A percentile compares a stretch with the other conserved stretches of the same genome.
Evolutionary conservation across 2,329 filamentous ascomycete genomes (phyloP).

Genomic region (Cytospora chrysosperma): DNA sequence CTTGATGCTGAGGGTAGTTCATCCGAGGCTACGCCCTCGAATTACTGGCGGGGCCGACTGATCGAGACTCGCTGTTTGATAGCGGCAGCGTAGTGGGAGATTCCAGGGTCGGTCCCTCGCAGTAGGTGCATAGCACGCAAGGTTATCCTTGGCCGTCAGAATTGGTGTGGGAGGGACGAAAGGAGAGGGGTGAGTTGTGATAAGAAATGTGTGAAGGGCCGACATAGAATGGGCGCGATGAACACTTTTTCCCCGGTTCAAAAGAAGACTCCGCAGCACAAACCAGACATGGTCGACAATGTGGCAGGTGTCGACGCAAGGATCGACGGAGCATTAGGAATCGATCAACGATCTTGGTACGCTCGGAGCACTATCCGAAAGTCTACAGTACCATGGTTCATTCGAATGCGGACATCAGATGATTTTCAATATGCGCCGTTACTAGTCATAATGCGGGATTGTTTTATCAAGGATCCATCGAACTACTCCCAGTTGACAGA

Average conservation of each 20-base stretch:
- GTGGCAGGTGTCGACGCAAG: not conserved
- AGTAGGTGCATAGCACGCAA: no score
- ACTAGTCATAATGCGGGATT: not conserved
- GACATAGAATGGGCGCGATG: no score
- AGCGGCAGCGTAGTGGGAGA: no score
- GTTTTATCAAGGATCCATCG: slow-evolving; percentile 2
- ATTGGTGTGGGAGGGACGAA: no score
- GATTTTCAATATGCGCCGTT: not conserved
- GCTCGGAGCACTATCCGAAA: not conserved
- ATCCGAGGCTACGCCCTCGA: no score
- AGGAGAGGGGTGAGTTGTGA: not conserved
- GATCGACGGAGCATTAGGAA: not conserved
- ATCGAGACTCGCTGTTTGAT: no score
- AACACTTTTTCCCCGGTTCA: no score
- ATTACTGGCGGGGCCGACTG: no score
- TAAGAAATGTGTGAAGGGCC: no score
- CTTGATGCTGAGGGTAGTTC: no score
- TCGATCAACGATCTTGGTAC: not conserved
- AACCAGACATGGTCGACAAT: not conserved
- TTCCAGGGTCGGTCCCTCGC: no score
- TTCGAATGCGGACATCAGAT: not conserved
- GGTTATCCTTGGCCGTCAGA: no score
- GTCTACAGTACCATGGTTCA: not conserved
- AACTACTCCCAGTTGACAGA: slow-evolving; percentile 9
- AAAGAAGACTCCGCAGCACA: not conserved